Evolutionary conservation across 257 asterid species (phyloP), one percentile per base, ranked within the genome.

Genomic region (Nicotiana undulata): DNA sequence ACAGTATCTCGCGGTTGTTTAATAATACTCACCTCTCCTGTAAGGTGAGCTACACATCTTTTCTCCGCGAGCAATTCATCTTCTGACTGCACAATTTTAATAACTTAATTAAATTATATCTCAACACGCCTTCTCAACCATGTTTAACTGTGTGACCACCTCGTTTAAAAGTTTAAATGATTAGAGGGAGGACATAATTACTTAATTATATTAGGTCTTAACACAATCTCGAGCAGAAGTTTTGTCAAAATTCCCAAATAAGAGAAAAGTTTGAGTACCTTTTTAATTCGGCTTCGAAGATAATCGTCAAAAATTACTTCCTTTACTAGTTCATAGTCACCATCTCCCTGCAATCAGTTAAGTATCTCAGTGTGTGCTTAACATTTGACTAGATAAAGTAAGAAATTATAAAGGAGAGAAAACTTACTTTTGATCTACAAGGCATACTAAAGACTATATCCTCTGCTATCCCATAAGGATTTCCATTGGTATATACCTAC

Each of bases 401-500:
- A 0, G 26, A 85, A 46, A 5, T 59, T 2, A 10, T 5, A 28
- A 18, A 7, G 37, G 31, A 77, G 2, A 26, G 76, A 40, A 29
- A 9, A 74, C 91, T 86, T 86, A 91, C 99, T 28, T 90, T 93
- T 40, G 99, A 95, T 82, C 93, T 88, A 91, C 99, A 95, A 12
- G 99, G 99, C 99, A 95, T 91, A 82, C 98, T 95, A 90, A 95
- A 93, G 82, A 95, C 98, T 28, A 95, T 93, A 77, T 81, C 97
- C 26, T 95, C 95, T 56, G 91, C 97, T 76, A 95, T 88, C 16
- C 98, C 96, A 28, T 91, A 95, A 29, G 99, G 99, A 86, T 96
- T 96, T 66, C 98, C 97, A 12, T 81, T 70, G 11, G 97, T 89
- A 81, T 96, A 94, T 44, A 94, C 99, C 98, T 91, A 74, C 5